A percentile compares a stretch with the other conserved stretches of the same genome.
phyloP scores from a whole-genome alignment of 2,329 filamentous ascomycete species.

The Pestalotiopsis sp. region DNA sequence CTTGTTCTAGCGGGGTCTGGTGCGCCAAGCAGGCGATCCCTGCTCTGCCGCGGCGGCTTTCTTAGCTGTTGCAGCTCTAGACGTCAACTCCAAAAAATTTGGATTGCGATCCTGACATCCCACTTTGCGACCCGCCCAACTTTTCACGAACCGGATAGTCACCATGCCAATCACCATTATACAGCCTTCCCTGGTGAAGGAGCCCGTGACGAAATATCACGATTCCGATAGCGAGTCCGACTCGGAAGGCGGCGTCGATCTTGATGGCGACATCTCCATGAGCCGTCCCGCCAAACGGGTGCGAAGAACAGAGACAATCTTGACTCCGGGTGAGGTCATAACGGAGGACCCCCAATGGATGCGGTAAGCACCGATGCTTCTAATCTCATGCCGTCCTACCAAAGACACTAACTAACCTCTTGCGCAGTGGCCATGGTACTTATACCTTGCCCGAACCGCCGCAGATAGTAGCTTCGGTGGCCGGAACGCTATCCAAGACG shows the following conservation, averaged over 20 bases:
- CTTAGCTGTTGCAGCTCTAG: background rate
- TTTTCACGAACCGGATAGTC: background rate
- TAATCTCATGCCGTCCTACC: background rate
- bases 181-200: slow-evolving; percentile 26
- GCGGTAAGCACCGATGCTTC: slow-evolving; percentile 53
- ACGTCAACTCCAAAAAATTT: slow-evolving; percentile 19
- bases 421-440: slow-evolving; percentile 83
- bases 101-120: background rate
- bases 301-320: slow-evolving; percentile 54
- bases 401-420: slow-evolving; percentile 10
- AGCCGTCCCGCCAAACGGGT: slow-evolving; percentile 40
- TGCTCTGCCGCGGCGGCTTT: background rate
- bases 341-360: slow-evolving; percentile 97
- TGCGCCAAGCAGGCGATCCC: slow-evolving; percentile 2
- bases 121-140: background rate
- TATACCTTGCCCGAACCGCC: slow-evolving; percentile 67
- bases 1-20: background rate
- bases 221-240: slow-evolving; percentile 35
- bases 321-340: slow-evolving; percentile 87
- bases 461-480: slow-evolving; percentile 85
- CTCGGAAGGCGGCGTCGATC: slow-evolving; percentile 47
- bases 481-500: slow-evolving; percentile 86
- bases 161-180: slow-evolving; percentile 38
- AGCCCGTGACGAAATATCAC: background rate
- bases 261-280: slow-evolving; percentile 50